Evolutionary conservation across 2,329 filamentous ascomycete genomes (phyloP).

Genomic region (Cladosporium sp.): DNA sequence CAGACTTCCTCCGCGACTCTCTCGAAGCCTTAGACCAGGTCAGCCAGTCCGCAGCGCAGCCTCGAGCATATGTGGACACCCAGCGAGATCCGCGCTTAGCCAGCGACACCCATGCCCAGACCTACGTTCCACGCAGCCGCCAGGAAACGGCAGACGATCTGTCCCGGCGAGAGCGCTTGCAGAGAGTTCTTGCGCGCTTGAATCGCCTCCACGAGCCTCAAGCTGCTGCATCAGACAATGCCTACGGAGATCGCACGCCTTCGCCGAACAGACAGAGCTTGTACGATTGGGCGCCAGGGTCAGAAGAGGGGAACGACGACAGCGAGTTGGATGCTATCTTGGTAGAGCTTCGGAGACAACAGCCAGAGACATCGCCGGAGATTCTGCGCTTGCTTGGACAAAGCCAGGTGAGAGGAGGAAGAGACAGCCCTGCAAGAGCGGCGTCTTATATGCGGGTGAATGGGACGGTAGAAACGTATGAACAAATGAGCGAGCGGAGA

Average conservation of each 20-base stretch:
- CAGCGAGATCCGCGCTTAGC: slow-evolving; percentile 27
- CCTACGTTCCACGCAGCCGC: slow-evolving; percentile 12
- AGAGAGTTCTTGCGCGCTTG: slow-evolving; percentile 48
- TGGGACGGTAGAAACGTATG: slow-evolving; percentile 27
- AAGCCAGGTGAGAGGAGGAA: slow-evolving; percentile 38
- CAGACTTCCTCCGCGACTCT: slow-evolving; percentile 51
- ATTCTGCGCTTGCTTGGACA: slow-evolving; percentile 40
- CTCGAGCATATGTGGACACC: slow-evolving; percentile 23
- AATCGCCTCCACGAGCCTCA: slow-evolving; percentile 45
- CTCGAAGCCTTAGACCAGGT: slow-evolving; percentile 33
- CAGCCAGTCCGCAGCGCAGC: slow-evolving; percentile 20
- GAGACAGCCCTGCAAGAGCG: slow-evolving; percentile 27
- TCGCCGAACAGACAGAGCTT: slow-evolving; percentile 53
- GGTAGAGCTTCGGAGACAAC: slow-evolving; percentile 41
- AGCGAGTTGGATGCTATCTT: slow-evolving; percentile 44
- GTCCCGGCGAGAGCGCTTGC: slow-evolving; percentile 43
- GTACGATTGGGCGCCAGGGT: slow-evolving; percentile 60
- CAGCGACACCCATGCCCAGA: not conserved
- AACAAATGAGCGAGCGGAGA: slow-evolving; percentile 32
- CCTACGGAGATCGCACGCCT: slow-evolving; percentile 56
- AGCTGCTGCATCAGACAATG: slow-evolving; percentile 27
- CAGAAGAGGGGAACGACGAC: slow-evolving; percentile 30
- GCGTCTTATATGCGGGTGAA: slow-evolving; percentile 19
- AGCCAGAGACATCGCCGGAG: slow-evolving; percentile 36
- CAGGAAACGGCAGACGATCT: slow-evolving; percentile 38